Evolutionary conservation across 208 protist species (phyloP).

Genomic region (Acanthamoeba lenticulata): DNA sequence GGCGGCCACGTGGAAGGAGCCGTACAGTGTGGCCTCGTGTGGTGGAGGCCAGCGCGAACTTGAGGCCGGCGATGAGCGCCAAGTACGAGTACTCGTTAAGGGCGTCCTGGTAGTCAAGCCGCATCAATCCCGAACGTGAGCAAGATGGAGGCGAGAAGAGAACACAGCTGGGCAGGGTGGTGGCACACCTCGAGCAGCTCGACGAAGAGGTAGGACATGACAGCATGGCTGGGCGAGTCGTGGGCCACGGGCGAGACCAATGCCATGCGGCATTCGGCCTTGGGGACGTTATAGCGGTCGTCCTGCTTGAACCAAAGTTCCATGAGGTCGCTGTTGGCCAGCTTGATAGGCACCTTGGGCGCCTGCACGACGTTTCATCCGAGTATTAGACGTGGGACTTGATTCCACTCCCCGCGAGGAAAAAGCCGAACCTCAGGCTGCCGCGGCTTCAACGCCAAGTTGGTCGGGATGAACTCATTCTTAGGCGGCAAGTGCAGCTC

Average conservation of each 20-base stretch:
- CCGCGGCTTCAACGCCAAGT: conserved; percentile 28
- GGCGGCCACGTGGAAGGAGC: no score
- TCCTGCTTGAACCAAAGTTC: conserved; percentile 62
- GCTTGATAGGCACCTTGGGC: not conserved
- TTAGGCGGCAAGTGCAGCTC: conserved; percentile 60
- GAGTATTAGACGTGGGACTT: not conserved
- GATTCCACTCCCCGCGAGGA: no score
- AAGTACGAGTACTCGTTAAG: conserved; percentile 76
- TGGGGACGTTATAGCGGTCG: conserved; percentile 38
- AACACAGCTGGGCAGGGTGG: no score
- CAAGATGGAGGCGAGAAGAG: not conserved
- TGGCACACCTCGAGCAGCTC: conserved; percentile 67
- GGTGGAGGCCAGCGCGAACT: conserved; percentile 42
- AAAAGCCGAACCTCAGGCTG: not conserved
- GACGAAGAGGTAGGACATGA: conserved; percentile 68
- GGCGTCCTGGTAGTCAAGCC: conserved; percentile 39
- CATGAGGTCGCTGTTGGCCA: conserved; percentile 5
- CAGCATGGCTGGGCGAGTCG: conserved; percentile 54
- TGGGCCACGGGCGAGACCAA: conserved; percentile 33
- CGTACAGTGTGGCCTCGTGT: conserved; percentile 62
- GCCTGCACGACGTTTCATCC: conserved; percentile 38
- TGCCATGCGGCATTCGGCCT: conserved; percentile 27
- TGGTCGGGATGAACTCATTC: conserved; percentile 74
- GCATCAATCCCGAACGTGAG: not conserved
- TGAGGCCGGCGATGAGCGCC: conserved; percentile 71